These are phyloP conservation scores for Cladochytrium replicatum DNA, from an alignment of 192 early-diverging fungal genomes.

Conservation along the genomic window DNA sequence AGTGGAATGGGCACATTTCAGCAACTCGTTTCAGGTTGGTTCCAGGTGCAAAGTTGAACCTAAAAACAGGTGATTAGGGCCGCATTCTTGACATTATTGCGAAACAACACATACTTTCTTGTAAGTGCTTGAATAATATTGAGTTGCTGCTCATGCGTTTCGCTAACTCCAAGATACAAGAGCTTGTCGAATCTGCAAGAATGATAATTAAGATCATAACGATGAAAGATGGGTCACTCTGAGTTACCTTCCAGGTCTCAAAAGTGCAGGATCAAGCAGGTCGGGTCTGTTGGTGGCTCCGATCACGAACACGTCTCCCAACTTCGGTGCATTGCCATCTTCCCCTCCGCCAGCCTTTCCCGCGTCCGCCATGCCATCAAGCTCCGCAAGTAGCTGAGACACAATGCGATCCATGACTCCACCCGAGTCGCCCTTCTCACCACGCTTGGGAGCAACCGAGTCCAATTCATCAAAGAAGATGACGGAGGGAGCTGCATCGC, in stretches of 20 bases:
- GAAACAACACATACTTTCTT: constrained; percentile 53
- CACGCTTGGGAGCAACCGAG: constrained; percentile 94
- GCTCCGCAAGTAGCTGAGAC: constrained; percentile 86
- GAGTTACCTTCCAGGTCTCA: constrained; percentile 77
- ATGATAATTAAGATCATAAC: constrained; percentile 4
- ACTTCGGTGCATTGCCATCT: constrained; percentile 27
- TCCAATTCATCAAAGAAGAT: constrained; percentile 99
- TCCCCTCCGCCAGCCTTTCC: constrained; percentile 23
- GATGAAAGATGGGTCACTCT: constrained; percentile 3
- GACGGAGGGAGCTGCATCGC: constrained; percentile 95
- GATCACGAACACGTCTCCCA: constrained; percentile 92
- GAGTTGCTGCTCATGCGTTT: constrained; percentile 74
- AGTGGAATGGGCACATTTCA: constrained; percentile 78
- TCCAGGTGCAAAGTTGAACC: constrained; percentile 75
- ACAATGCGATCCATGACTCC: constrained; percentile 99
- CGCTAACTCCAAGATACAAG: constrained; percentile 90
- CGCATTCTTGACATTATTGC: not conserved
- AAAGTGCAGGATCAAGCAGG: constrained; percentile 82
- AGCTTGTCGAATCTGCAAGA: constrained; percentile 82
- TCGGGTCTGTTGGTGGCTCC: constrained; percentile 98
- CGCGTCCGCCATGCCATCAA: constrained; percentile 89
- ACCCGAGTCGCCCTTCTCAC: constrained; percentile 95
- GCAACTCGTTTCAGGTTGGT: constrained; percentile 68
- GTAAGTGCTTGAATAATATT: constrained; percentile 88
- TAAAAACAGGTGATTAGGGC: constrained; percentile 13